Base-by-base conservation (phyloP, 2,329 filamentous ascomycete genomes). In the Neonectria faginata region DNA sequence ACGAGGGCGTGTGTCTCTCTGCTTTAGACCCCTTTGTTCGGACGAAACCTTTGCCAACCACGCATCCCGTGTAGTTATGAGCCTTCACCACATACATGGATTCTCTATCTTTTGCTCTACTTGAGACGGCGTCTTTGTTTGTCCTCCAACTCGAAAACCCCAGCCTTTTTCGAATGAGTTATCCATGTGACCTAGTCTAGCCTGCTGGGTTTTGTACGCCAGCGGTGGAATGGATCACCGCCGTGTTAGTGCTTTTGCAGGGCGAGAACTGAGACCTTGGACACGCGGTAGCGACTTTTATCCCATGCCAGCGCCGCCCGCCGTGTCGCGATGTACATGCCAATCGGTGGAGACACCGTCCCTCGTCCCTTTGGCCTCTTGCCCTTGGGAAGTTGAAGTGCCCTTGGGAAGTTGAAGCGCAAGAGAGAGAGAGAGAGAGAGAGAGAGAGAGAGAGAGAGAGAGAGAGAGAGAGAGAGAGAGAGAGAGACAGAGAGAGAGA, bases 311-410 rank as follows among this genome's bases (percentile, higher is more conserved):
- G 52, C 52, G 57, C 16, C 41, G 39, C 12, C 52, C 27, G 18
- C 52, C 52, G 45, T 60, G 57, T 57, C 52, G 57, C 52, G 62
- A 64, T 64, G 27, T 50, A 47, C 62, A 64, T 64, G 52, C 62
- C 62, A 64, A 36, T 25, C 25, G 57, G 20, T 9, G 53, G 39
- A 25, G 45, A 61, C 7, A 39, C 42, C 41, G 11, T 39, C 36
- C 50, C 22, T 33, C 11, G 20, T 6, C 16, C 47, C 27, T 16
- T 57, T 52, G 22, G 12, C 48, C 27, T 20, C 33, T 47, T 11
- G 60, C 36, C 11, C 31, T 20, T 55, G 47, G 47, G 29, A 48
- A 41, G 44, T 20, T 16, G 25, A 27, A 44, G 12, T 18, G 20
- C 27, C n/a, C n/a, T n/a, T n/a, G n/a, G n/a, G n/a, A n/a, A n/a